These are phyloP conservation scores for Amoeboaphelidium protococcarum DNA, from an alignment of 371 early-diverging fungal genomes.

Conservation along the genomic window DNA sequence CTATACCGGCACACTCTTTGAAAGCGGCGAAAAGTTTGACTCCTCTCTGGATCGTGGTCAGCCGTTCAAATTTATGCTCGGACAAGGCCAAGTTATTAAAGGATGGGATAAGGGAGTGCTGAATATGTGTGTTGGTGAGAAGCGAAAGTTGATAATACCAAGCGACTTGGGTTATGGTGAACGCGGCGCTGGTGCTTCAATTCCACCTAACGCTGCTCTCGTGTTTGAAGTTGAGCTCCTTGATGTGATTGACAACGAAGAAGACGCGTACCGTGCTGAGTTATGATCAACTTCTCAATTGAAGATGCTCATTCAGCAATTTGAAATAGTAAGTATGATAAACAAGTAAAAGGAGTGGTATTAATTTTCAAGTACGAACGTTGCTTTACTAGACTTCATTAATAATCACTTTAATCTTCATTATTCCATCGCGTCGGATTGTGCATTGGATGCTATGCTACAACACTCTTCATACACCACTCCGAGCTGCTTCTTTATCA, in stretches of 20 bases:
- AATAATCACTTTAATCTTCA: too few species aligned
- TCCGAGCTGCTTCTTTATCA: too few species aligned
- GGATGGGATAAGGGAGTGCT: constrained; percentile 6
- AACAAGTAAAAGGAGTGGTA: too few species aligned
- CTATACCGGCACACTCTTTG: not conserved
- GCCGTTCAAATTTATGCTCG: constrained; percentile 44
- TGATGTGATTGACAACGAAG: constrained; percentile 4
- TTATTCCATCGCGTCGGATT: too few species aligned
- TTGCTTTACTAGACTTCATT: too few species aligned
- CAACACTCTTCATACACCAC: too few species aligned
- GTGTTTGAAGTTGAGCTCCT: constrained; percentile 20
- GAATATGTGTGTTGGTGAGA: constrained; percentile 1
- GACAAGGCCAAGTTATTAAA: constrained; percentile 16
- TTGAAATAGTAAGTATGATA: too few species aligned
- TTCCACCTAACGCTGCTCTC: constrained; percentile 19
- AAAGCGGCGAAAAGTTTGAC: not conserved
- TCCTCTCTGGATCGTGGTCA: constrained; percentile 22
- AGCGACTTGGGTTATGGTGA: constrained; percentile 1
- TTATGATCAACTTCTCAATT: too few species aligned
- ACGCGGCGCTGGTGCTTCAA: constrained; percentile 15
- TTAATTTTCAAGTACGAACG: too few species aligned
- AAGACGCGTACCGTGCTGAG: too few species aligned
- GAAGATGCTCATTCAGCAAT: too few species aligned
- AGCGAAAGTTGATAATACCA: constrained; percentile 2
- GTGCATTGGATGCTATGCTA: too few species aligned